Conservation (phyloP, 2,329 filamentous ascomycete species). For the Verticillium nonalfalfae region DNA sequence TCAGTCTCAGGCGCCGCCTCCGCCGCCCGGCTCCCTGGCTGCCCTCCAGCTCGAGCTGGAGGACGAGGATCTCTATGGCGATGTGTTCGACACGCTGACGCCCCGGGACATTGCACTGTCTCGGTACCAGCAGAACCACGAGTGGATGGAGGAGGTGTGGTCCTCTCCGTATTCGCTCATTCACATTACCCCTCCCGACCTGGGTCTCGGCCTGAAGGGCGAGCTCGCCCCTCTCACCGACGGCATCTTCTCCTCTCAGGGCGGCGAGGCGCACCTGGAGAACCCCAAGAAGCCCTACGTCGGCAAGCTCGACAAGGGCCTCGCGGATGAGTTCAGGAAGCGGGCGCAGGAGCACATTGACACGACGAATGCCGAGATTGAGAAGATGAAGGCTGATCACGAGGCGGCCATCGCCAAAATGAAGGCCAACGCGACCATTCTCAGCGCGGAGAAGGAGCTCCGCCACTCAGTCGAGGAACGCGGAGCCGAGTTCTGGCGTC, state of each 20-base stretch:
- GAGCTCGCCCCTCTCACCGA: constrained; percentile 76
- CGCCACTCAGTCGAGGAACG: constrained; percentile 57
- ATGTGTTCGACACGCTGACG: constrained; percentile 83
- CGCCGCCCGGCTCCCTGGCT: constrained; percentile 22
- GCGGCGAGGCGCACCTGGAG: constrained; percentile 41
- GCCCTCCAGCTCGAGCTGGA: constrained; percentile 38
- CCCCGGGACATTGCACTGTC: constrained; percentile 82
- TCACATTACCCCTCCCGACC: constrained; percentile 80
- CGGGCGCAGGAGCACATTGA: constrained; percentile 67
- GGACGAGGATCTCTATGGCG: constrained; percentile 78
- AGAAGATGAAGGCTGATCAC: constrained; percentile 76
- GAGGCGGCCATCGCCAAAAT: constrained; percentile 68
- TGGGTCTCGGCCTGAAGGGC: constrained; percentile 79
- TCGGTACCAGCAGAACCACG: constrained; percentile 90
- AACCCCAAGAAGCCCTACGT: constrained; percentile 53
- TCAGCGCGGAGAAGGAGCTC: constrained; percentile 69
- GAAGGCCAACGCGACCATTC: constrained; percentile 62
- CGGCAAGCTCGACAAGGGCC: constrained; percentile 64
- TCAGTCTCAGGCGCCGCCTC: constrained; percentile 10
- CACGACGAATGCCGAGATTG: constrained; percentile 73
- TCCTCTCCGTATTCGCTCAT: constrained; percentile 81
- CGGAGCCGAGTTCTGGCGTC: constrained; percentile 54
- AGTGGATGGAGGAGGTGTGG: constrained; percentile 98
- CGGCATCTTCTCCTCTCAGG: constrained; percentile 70
- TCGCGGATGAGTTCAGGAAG: constrained; percentile 78